Conservation (phyloP, 2,329 filamentous ascomycete genomes). For the Calonectria pteridis region DNA sequence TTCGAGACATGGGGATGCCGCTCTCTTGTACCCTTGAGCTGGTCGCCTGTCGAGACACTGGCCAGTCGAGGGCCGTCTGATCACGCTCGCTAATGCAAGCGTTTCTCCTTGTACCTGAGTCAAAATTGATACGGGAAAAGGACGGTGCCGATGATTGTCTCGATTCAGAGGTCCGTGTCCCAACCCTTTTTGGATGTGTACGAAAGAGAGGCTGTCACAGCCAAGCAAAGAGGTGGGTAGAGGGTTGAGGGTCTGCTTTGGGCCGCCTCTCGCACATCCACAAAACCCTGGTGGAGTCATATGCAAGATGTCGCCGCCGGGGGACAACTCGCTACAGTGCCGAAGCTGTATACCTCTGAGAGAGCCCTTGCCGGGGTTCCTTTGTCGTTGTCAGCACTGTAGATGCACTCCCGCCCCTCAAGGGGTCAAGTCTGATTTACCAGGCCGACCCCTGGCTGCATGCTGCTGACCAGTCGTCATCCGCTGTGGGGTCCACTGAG, state of each 20-base stretch:
- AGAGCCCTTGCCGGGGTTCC: conserved; percentile 20
- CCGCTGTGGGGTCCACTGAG: conserved; percentile 25
- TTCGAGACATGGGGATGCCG: conserved; percentile 40
- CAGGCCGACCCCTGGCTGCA: conserved; percentile 31
- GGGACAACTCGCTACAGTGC: conserved; percentile 36
- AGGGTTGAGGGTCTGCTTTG: conserved; percentile 32
- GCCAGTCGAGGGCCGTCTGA: conserved; percentile 34
- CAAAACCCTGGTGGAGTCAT: conserved; percentile 41
- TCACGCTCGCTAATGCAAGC: conserved; percentile 41
- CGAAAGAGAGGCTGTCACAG: conserved; percentile 40
- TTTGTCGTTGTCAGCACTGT: conserved; percentile 31
- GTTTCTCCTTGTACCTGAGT: conserved; percentile 48
- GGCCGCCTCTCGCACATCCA: conserved; percentile 29
- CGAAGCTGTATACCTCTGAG: conserved; percentile 15
- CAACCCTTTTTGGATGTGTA: conserved; percentile 42
- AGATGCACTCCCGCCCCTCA: conserved; percentile 31
- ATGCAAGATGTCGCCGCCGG: conserved; percentile 48
- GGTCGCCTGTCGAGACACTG: conserved; percentile 41
- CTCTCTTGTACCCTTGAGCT: conserved; percentile 48
- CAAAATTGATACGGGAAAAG: conserved; percentile 44
- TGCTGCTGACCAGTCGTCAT: conserved; percentile 27
- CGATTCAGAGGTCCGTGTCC: conserved; percentile 50
- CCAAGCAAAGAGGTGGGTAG: conserved; percentile 41
- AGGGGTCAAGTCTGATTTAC: conserved; percentile 37
- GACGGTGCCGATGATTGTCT: conserved; percentile 50